Evolutionary conservation across 164 flowering plant species (phyloP).

Genomic region (Annona squamosa): DNA sequence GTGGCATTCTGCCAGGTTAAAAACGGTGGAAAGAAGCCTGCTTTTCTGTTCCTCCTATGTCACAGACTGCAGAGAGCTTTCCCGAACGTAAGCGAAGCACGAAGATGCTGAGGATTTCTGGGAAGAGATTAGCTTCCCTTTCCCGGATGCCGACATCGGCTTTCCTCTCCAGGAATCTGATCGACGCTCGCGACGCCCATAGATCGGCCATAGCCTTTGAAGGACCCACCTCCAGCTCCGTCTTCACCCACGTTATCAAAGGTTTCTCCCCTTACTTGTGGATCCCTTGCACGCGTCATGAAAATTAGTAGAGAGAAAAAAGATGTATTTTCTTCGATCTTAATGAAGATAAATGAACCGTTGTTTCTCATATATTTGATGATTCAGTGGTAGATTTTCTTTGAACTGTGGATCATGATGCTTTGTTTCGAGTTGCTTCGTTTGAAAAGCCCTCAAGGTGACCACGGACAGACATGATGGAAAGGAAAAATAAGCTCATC

Average conservation of each 20-base stretch:
- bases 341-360: too few species aligned
- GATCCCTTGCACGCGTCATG: background rate
- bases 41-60: too few species aligned
- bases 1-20: too few species aligned
- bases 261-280: slow-evolving; percentile 20
- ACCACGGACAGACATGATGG: too few species aligned
- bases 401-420: background rate
- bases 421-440: background rate
- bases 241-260: slow-evolving; percentile 21
- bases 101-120: slow-evolving; percentile 57
- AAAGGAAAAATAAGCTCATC: too few species aligned
- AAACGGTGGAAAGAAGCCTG: too few species aligned
- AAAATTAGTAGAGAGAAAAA: background rate
- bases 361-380: background rate
- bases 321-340: too few species aligned
- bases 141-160: slow-evolving; percentile 36
- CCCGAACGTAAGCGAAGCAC: too few species aligned
- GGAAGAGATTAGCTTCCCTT: slow-evolving; percentile 51
- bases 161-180: slow-evolving; percentile 15
- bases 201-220: slow-evolving; percentile 13
- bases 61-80: too few species aligned
- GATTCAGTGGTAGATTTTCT: background rate
- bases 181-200: slow-evolving; percentile 18
- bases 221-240: slow-evolving; percentile 8
- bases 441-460: background rate